Evolutionary conservation across 345 rosid species (phyloP), one percentile per base, ranked within the genome.

Genomic region (Populus alba): DNA sequence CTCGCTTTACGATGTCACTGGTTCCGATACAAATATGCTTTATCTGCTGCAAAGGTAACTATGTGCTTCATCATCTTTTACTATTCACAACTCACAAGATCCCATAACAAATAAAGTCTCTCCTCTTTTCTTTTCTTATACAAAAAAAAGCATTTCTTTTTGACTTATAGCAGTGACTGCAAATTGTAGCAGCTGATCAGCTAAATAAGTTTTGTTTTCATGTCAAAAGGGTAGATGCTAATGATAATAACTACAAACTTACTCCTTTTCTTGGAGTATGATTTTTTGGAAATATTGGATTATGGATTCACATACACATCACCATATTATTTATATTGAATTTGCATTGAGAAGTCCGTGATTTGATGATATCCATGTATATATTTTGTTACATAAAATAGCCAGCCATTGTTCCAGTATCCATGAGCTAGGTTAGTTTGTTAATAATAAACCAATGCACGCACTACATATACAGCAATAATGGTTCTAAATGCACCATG

Each of bases 1-100:
- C 83, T 96, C 99, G 11, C 97, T 96, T 35, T 96, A 96, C 85
- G 99, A 96, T 68, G 97, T 96, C 55, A 92, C 98, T 43, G 99
- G 99, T 72, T 96, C 99, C 70, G 98, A 96, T 81, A 67, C 94
- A 76, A 94, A 92, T 65, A 89, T 92, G 2, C 94, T 96, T 25
- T 90, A 92, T 90, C 88, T 96, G 45, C 78, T 96, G 82, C 97
- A 94, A 77, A 90, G 99, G 99, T 95, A 89, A 84, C 7, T 3
- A 33, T n/a, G 3, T 7, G 23, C 69, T 17, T 66, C 69, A 66
- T 66, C 38, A 29, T 45, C 37, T 31, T 9, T 45, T 17, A 53
- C 16, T 25, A 37, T 18, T 59, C 63, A 9, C 63, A 53, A 20
- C n/a, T 51, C 80, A 72, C 76, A 67, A 18, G 78, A 75, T 74